Evolutionary conservation across 2,329 filamentous ascomycete species (phyloP).

Genomic region (Colletotrichum gloeosporioides): DNA sequence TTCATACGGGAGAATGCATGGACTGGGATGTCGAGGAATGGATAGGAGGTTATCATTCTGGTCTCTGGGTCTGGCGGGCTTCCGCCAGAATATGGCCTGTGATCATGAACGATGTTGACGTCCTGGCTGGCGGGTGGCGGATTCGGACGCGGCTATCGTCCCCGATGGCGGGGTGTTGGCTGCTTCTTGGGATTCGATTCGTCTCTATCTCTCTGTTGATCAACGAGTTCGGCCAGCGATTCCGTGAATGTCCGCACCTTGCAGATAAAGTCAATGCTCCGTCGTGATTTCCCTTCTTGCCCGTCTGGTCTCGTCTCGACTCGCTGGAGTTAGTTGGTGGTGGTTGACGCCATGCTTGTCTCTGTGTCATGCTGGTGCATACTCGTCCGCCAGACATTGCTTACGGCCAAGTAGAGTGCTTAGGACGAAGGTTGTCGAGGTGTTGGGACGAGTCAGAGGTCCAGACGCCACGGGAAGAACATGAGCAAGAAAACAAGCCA

Average conservation of each 20-base stretch:
- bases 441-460: constrained; percentile 9
- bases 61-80: background rate
- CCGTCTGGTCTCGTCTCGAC: background rate
- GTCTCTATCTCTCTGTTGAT: background rate
- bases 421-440: background rate
- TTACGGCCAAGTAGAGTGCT: background rate
- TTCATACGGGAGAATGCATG: background rate
- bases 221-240: background rate
- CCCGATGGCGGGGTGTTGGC: background rate
- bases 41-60: background rate
- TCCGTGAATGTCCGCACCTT: background rate
- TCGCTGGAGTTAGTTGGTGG: background rate
- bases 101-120: background rate
- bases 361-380: background rate
- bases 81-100: background rate
- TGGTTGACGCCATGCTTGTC: background rate
- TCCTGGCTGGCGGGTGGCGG: background rate
- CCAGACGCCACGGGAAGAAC: background rate
- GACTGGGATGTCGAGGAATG: background rate
- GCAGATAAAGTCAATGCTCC: background rate
- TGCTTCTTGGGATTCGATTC: background rate
- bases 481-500: background rate
- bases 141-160: background rate
- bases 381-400: background rate
- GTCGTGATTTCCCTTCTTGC: background rate